Conservation (phyloP, 495 filamentous ascomycete species). For the Penicillium goetzii region DNA sequence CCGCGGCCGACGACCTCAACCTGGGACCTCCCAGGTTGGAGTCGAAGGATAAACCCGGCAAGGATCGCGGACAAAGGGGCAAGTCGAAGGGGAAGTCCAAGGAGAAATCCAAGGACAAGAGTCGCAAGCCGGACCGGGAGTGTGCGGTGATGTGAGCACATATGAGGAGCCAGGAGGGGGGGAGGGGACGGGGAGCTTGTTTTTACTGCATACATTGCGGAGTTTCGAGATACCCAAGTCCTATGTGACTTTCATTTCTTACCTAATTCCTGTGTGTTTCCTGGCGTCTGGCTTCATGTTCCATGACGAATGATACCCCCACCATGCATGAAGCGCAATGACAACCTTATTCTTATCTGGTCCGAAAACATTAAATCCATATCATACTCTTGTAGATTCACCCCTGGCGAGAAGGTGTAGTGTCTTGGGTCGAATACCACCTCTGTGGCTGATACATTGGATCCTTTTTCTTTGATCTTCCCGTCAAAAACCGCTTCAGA, state of each 20-base stretch:
- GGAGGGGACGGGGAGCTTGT: neutral
- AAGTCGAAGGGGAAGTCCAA: conserved; percentile 45
- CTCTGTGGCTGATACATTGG: conserved; percentile 1
- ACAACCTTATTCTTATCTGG: neutral
- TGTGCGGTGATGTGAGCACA: conserved; percentile 61
- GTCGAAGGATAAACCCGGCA: conserved; percentile 40
- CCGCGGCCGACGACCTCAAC: conserved; percentile 32
- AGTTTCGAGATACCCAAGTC: conserved; percentile 24
- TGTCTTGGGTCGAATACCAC: neutral
- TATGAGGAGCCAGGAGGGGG: neutral
- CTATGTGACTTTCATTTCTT: conserved; percentile 43
- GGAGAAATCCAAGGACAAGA: conserved; percentile 50
- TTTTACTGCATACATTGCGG: conserved; percentile 1
- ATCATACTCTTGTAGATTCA: neutral
- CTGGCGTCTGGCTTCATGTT: conserved; percentile 20
- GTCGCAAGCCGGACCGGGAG: conserved; percentile 66
- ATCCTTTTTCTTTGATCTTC: neutral
- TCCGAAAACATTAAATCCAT: neutral
- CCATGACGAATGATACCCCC: conserved; percentile 31
- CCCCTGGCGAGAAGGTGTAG: neutral
- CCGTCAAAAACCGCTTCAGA: neutral
- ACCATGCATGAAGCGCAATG: conserved; percentile 22
- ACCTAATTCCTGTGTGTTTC: conserved; percentile 14
- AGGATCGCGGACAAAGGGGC: conserved; percentile 29
- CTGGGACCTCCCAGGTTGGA: conserved; percentile 28